Evolutionary conservation across 1,284 basidiomycete species (phyloP).

Genomic region (Rhodofomes roseus): DNA sequence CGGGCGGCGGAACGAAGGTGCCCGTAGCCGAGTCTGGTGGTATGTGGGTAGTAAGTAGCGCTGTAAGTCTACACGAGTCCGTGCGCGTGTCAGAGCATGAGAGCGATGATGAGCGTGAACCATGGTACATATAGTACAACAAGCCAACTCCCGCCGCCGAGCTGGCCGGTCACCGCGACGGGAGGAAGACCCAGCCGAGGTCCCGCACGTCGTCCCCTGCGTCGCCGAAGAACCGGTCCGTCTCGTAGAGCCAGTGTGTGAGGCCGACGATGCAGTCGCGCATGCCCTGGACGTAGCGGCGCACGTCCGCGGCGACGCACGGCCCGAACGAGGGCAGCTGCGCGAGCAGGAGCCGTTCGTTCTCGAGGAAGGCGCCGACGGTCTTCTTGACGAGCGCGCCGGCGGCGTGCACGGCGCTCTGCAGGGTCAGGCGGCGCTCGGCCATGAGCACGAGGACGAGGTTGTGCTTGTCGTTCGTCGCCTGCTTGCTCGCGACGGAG

Average conservation of each 20-base stretch:
- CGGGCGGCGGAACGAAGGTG: neutral
- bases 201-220: slow-evolving; percentile 53
- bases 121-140: neutral
- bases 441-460: slow-evolving; percentile 42
- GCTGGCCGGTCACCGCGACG: slow-evolving; percentile 8
- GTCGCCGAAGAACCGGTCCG: slow-evolving; percentile 51
- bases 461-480: slow-evolving; percentile 31
- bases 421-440: slow-evolving; percentile 37
- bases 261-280: slow-evolving; percentile 49
- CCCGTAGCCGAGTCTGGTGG: neutral
- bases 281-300: slow-evolving; percentile 42
- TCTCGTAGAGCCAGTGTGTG: slow-evolving; percentile 59
- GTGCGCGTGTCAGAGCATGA: neutral
- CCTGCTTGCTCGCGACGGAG: slow-evolving; percentile 42
- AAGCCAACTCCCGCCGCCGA: neutral
- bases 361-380: slow-evolving; percentile 33
- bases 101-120: neutral
- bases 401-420: slow-evolving; percentile 45
- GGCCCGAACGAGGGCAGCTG: slow-evolving; percentile 4
- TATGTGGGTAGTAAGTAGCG: neutral
- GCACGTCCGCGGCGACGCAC: slow-evolving; percentile 28
- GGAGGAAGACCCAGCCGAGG: slow-evolving; percentile 61
- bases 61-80: neutral
- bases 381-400: slow-evolving; percentile 37
- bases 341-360: slow-evolving; percentile 27